Evolutionary conservation across 192 early-diverging fungal species (phyloP).

Genomic region (Rhizoclosmatium sp.): DNA sequence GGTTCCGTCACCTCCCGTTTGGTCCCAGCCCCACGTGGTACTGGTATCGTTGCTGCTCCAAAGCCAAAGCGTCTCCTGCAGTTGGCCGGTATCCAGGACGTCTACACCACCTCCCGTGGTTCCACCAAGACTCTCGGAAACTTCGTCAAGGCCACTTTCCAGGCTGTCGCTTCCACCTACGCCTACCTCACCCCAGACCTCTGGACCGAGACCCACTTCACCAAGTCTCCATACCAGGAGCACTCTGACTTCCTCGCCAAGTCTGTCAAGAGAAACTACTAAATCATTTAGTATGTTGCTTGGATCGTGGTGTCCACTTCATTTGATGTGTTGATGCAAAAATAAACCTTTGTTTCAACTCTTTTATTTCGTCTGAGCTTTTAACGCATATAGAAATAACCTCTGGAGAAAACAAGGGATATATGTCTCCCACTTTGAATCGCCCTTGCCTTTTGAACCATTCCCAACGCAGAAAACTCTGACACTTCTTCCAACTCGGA

Average conservation of each 20-base stretch:
- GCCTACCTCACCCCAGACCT: conserved; percentile 96
- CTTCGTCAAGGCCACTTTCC: conserved; percentile 99
- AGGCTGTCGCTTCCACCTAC: conserved; percentile 97
- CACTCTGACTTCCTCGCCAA: conserved; percentile 57
- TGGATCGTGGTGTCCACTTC: neutral
- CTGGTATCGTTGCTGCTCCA: conserved; percentile 96
- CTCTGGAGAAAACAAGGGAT: neutral
- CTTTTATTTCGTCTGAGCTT: neutral
- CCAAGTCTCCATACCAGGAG: conserved; percentile 89
- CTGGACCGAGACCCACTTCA: conserved; percentile 90
- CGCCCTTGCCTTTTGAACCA: neutral
- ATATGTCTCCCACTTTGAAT: neutral
- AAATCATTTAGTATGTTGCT: conserved; percentile 1
- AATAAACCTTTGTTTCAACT: neutral
- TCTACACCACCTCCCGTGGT: conserved; percentile 96
- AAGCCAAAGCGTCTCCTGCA: conserved; percentile 97
- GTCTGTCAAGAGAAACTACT: conserved; percentile 52
- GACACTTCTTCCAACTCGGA: too few relatives aligned
- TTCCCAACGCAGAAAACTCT: neutral
- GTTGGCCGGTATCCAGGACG: conserved; percentile 97
- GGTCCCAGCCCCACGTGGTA: conserved; percentile 99
- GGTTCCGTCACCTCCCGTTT: conserved; percentile 90
- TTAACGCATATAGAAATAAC: neutral
- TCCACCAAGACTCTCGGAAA: conserved; percentile 98
- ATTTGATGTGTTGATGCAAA: neutral